Evolutionary conservation across 371 early-diverging fungal species (phyloP), one percentile per base, ranked within the genome.

Genomic region (Mortierella sp.): DNA sequence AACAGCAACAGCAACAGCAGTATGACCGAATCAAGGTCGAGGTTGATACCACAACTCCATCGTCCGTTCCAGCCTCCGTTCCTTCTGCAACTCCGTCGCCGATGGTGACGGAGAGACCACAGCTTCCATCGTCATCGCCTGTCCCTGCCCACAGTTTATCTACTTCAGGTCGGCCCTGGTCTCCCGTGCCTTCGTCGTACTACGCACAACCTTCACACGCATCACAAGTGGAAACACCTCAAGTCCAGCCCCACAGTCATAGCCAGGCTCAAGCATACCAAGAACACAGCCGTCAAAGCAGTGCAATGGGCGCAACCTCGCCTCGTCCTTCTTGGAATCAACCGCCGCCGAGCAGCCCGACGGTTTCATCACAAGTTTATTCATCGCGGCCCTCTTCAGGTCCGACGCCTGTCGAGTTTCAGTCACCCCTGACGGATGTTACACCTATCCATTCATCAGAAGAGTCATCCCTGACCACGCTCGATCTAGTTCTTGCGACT

Each of bases 391-490:
- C 56, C 57, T 26, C 28, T 62, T 6, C 23, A 57, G 37, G 37
- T 14, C 71, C 77, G 26, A 76, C 72, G 4, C 77, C 77, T 45
- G 77, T 76, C 19, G 77, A 76, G 47, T 53, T 57, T 64, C 76
- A 76, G 26, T 76, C 76, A 26, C 57, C 72, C 4, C 52, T 71
- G 37, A 76, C 77, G 11, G 77, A 76, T 55, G 57, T 7, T 14
- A 68, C 53, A 9, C 57, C 58, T 4, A 29, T 51, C 0, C 45
- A 59, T n/a, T 1, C 53, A 21, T 51, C 51, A 14, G 51, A 29
- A 30, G 70, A 69, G 25, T 75, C 75, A 1, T 69, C 70, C 16
- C 19, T 70, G 46, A 70, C 70, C 9, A 66, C 68, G 6, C 64
- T 73, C 26, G 68, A 73, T 50, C 53, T 60, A 4, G 68, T 57